These are phyloP conservation scores for Phoenix dactylifera DNA, from an alignment of 176 grass and related monocot species.

Conservation along the genomic window DNA sequence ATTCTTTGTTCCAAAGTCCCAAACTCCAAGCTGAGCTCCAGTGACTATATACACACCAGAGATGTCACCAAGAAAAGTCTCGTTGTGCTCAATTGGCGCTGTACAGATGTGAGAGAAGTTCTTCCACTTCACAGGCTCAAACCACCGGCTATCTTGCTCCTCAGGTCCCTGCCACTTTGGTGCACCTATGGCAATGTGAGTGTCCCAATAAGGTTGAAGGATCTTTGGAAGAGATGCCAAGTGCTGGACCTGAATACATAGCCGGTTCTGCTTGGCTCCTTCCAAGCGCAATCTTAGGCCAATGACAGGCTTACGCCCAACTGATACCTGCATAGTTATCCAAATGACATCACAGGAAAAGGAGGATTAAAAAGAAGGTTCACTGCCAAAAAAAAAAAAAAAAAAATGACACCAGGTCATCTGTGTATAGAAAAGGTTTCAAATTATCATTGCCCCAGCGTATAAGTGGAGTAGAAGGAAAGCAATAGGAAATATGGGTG, in stretches of 20 bases:
- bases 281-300: conserved; percentile 47
- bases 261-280: conserved; percentile 46
- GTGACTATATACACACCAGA: conserved; percentile 43
- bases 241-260: conserved; percentile 53
- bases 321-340: conserved; percentile 36
- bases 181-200: conserved; percentile 42
- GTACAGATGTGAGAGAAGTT: conserved; percentile 61
- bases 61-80: conserved; percentile 23
- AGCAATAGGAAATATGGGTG: too few species aligned
- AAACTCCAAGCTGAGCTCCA: conserved; percentile 57
- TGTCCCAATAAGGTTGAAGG: conserved; percentile 51
- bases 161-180: conserved; percentile 60
- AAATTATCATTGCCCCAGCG: too few species aligned
- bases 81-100: conserved; percentile 40
- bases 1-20: conserved; percentile 58
- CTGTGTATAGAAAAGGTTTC: too few species aligned
- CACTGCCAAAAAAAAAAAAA: not conserved
- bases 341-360: conserved; percentile 5
- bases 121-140: conserved; percentile 60
- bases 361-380: not conserved
- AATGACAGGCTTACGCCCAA: conserved; percentile 54
- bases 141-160: conserved; percentile 69
- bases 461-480: too few species aligned
- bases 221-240: conserved; percentile 54
- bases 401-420: too few species aligned